Evolutionary conservation across 257 asterid species (phyloP).

Genomic region (Ligustrum vulgare): DNA sequence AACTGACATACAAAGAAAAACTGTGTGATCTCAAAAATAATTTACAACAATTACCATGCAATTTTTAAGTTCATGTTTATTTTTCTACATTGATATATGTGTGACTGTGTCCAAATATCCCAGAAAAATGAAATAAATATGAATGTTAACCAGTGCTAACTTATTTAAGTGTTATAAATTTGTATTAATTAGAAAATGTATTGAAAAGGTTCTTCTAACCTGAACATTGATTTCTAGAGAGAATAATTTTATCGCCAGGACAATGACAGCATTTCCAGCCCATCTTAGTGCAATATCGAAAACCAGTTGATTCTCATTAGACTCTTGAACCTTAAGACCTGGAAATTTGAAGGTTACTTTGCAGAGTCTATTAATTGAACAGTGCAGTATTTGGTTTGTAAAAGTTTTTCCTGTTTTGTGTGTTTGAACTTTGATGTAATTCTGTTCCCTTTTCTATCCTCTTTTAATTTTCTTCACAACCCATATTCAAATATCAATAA

Average conservation of each 20-base stretch:
- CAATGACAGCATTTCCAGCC: constrained; percentile 75
- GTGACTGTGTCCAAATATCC: background rate
- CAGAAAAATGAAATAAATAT: background rate
- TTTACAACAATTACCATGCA: background rate
- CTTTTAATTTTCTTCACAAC: background rate
- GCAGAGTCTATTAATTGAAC: background rate
- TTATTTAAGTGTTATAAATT: background rate
- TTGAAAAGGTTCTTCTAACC: constrained; percentile 42
- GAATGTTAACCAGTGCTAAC: background rate
- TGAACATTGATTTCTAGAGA: constrained; percentile 48
- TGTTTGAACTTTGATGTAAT: background rate
- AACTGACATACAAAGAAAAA: constrained; percentile 48
- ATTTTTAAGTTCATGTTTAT: background rate
- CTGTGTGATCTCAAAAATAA: constrained; percentile 26
- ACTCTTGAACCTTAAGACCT: constrained; percentile 71
- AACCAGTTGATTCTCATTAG: constrained; percentile 66
- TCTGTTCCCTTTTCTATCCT: background rate
- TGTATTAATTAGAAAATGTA: background rate
- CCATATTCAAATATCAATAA: background rate
- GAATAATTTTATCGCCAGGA: constrained; percentile 39
- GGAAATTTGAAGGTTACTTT: constrained; percentile 11
- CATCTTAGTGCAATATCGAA: constrained; percentile 69
- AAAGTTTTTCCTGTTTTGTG: background rate
- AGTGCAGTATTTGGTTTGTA: background rate
- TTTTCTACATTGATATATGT: background rate